Percentiles rank a stretch among this genome's conserved stretches.
These are phyloP conservation scores for Helianthus tuberosus DNA, from an alignment of 129 eudicot species.

Conservation along the genomic window DNA sequence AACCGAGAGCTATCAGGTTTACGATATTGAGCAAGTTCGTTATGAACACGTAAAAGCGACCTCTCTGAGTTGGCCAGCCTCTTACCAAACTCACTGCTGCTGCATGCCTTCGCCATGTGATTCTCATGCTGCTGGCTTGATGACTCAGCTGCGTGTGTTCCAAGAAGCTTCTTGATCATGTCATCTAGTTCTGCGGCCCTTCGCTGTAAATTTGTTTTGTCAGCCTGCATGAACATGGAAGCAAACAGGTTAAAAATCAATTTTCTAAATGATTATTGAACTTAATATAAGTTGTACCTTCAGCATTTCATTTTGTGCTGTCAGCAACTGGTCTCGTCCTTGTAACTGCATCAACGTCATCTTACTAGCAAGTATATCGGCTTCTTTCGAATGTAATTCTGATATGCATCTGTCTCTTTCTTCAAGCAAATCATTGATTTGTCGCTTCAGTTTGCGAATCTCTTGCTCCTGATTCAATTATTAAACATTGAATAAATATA, in stretches of 20 bases:
- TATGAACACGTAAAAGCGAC: constrained; percentile 46
- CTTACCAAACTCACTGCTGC: constrained; percentile 42
- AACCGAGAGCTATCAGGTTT: constrained; percentile 39
- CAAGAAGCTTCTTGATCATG: constrained; percentile 65
- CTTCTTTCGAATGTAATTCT: constrained; percentile 54
- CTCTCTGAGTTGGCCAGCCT: constrained; percentile 50
- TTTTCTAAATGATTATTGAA: neutral
- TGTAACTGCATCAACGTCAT: constrained; percentile 63
- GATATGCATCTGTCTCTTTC: constrained; percentile 74
- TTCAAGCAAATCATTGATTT: constrained; percentile 57
- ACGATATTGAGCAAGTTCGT: constrained; percentile 58
- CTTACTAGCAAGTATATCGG: constrained; percentile 52
- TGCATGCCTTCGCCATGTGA: constrained; percentile 29
- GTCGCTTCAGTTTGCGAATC: constrained; percentile 55
- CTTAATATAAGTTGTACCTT: constrained; percentile 41
- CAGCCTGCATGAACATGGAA: constrained; percentile 45
- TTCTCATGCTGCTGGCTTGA: constrained; percentile 30
- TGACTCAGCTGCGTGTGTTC: constrained; percentile 40
- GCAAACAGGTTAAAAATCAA: neutral
- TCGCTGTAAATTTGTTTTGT: constrained; percentile 63
- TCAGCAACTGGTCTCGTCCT: constrained; percentile 69
- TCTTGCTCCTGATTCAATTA: constrained; percentile 62
- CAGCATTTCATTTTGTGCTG: constrained; percentile 82
- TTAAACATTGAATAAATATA: constrained; percentile 14
- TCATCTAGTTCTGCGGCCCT: constrained; percentile 72